phyloP scores from a whole-genome alignment of 164 flowering plant species.

The Piper betle region DNA sequence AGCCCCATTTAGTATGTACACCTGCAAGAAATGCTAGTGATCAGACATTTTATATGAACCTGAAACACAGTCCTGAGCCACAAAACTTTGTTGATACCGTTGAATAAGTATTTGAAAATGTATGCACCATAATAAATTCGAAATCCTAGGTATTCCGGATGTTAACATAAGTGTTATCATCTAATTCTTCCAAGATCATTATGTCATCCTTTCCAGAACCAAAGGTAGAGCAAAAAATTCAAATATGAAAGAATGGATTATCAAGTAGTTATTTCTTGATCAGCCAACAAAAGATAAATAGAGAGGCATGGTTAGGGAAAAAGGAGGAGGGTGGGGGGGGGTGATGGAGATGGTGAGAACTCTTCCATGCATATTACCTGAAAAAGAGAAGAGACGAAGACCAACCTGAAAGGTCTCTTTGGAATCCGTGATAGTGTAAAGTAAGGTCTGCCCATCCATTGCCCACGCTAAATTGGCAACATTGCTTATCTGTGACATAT shows the following conservation, averaged over 20 bases:
- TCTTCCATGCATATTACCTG: too few relatives aligned
- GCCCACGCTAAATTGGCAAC: constrained; percentile 91
- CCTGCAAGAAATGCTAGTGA: constrained; percentile 27
- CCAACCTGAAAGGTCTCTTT: constrained; percentile 73
- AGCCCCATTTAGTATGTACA: constrained; percentile 76
- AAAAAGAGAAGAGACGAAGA: background rate
- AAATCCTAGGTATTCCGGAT: constrained; percentile 79
- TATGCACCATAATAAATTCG: constrained; percentile 59
- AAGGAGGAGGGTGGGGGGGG: too few relatives aligned
- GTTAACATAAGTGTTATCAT: constrained; percentile 46
- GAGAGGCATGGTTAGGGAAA: constrained; percentile 1
- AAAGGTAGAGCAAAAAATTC: constrained; percentile 72
- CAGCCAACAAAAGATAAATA: background rate
- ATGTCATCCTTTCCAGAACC: constrained; percentile 65
- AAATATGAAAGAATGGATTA: constrained; percentile 7
- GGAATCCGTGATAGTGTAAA: constrained; percentile 66
- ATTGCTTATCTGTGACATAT: constrained; percentile 64
- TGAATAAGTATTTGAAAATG: constrained; percentile 44
- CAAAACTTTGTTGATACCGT: constrained; percentile 38
- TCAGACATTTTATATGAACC: background rate
- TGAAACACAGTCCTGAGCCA: background rate
- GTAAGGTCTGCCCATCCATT: constrained; percentile 65
- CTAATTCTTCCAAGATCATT: constrained; percentile 57
- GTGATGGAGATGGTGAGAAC: too few relatives aligned
- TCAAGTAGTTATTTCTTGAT: background rate